Evolutionary conservation across 1,139 yeast genomes (phyloP), one percentile per base, ranked within the genome.

Genomic region (Pichia sp.): DNA sequence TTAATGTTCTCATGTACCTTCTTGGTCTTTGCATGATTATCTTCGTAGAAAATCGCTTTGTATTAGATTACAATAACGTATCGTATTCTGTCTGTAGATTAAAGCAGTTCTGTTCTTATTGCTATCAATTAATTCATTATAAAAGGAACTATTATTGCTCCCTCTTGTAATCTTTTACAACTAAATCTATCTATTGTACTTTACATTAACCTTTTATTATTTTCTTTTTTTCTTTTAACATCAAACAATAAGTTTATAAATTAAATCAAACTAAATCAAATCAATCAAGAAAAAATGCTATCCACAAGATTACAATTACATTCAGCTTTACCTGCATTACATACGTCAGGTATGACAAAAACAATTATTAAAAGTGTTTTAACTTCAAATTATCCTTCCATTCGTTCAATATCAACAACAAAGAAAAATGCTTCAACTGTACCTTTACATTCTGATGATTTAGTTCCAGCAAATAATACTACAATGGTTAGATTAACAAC

Each of bases 401-500:
- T 3, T 23, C 22, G 35, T 22, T 22, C 35, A 6, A 32, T 32
- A 4, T 32, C 35, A 32, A 32, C 35, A 5, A 22, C 35, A 22
- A 32, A 32, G 3, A 32, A 22, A 32, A 22, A 25, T 4, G 10
- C 35, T 2, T 6, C 6, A 10, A 22, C 25, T 5, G 7, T 11
- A 11, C 25, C 10, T 10, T 25, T 32, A 6, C 16, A 10, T 32
- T 32, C 35, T 4, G 7, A 22, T 4, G 3, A 11, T 6, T 22
- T 32, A 22, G 35, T 23, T 32, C 4, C 35, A 22, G 26, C 26
- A 23, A 22, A 32, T 11, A 32, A 32, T 23, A 32, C 35, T 22
- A 32, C 10, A 6, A 22, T 32, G 35, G 35, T 32, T 26, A 48
- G 58, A 29, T 16, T 41, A 23, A 39, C 47, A 3, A 37, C 48